Evolutionary conservation across 2,329 filamentous ascomycete genomes (phyloP).

Genomic region (Onygena corvina): DNA sequence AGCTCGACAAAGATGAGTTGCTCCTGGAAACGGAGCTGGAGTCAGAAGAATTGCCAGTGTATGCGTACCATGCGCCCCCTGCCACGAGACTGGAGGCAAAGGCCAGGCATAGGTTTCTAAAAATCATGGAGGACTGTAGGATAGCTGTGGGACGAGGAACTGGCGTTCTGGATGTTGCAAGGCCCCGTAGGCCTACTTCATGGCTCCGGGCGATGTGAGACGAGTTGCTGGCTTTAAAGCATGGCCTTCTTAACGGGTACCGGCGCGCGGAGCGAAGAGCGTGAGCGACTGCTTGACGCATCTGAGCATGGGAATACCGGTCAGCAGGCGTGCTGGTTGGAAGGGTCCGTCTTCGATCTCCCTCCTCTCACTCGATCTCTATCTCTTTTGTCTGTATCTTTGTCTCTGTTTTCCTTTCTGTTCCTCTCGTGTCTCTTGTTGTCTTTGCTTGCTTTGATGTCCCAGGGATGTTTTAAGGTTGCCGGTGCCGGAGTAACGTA

Average conservation of each 20-base stretch:
- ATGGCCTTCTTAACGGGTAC: conserved; percentile 32
- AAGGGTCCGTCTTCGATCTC: too few relatives aligned
- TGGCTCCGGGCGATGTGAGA: conserved; percentile 26
- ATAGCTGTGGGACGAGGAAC: conserved; percentile 24
- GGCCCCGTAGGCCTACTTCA: conserved; percentile 27
- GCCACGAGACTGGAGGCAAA: conserved; percentile 38
- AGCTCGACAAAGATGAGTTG: conserved; percentile 13
- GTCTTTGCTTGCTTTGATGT: conserved; percentile 1
- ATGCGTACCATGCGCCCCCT: conserved; percentile 40
- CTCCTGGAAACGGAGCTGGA: conserved; percentile 11
- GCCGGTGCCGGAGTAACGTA: not conserved
- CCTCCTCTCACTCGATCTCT: too few relatives aligned
- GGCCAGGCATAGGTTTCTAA: conserved; percentile 38
- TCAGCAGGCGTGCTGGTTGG: not conserved
- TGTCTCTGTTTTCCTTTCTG: not conserved
- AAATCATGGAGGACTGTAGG: conserved; percentile 38
- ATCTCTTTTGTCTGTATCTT: not conserved
- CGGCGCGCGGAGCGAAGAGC: conserved; percentile 38
- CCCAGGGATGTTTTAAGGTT: not conserved
- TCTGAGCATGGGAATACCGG: conserved; percentile 21
- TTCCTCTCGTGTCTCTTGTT: not conserved
- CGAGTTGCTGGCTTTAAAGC: not conserved
- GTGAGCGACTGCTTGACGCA: conserved; percentile 39
- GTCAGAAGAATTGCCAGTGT: conserved; percentile 25
- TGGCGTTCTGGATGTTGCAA: conserved; percentile 9